Base-by-base conservation (phyloP, 768 basidiomycete species). In the Gyrodon lividus region DNA sequence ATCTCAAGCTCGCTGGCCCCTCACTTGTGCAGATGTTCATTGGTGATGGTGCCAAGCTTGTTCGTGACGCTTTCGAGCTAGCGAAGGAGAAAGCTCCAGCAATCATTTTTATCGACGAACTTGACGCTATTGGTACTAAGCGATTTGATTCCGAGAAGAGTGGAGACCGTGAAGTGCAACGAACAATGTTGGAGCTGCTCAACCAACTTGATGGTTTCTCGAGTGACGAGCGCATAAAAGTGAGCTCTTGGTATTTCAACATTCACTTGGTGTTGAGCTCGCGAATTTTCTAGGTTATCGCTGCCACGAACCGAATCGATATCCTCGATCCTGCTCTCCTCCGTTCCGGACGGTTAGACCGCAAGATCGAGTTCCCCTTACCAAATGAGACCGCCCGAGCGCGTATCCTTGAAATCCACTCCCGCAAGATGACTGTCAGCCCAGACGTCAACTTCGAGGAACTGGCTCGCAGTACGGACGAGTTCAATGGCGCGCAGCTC, bases 11-110 rank as follows among this genome's bases (percentile, higher is more conserved):
- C 23, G 97, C 97, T 31, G 97, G 93, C 17, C 96, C 97, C 22
- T 95, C 95, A 45, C 81, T 99, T 46, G 97, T 99, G 12, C 97
- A 99, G 72, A 99, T 98, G 97, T 99, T 96, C 71, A 99, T 99
- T 59, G 97, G 97, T 71, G 97, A 98, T 69, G 97, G 97, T 64
- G 97, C 97, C 48, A 98, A 98, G 70, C 84, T 99, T 45, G 97
- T 99, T 19, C 91, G 97, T 41, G 97, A 99, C 63, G 96, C 96
- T 3, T 98, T 99, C 67, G 94, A 95, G 41, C 79, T 99, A 41
- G 97, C 97, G 16, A 98, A 98, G 72, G 91, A 97, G 78, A 98
- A 98, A 64, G 91, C 94, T 2, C 95, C 95, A 6, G 89, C 94
- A n/a, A 98, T 98, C 69, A 98, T 98, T 70, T 98, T 98, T 73